Evolutionary conservation across 768 basidiomycete species (phyloP), one percentile per base, ranked within the genome.

Genomic region (Leccinellum albellum): DNA sequence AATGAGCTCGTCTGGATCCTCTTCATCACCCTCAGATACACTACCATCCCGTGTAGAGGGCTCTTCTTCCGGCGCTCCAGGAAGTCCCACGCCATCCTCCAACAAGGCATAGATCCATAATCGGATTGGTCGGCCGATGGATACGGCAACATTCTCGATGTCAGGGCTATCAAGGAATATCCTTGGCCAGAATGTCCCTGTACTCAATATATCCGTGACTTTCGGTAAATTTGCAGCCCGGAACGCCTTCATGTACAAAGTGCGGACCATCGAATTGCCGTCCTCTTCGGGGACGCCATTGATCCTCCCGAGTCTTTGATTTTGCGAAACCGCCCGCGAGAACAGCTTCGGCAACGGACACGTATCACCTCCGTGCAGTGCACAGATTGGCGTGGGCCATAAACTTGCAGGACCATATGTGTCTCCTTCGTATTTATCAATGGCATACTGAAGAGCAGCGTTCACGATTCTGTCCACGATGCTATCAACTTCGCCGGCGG

Each of bases 121-220:
- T 15, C 87, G 79, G 49, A 91, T 78, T 1, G 82, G 81, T 29
- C 84, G 72, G 5, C 85, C 84, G 13, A 91, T 79, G 53, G 80
- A 85, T 55, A 82, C 73, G 20, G 81, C 75, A 12, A 87, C 85
- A 1, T 82, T 83, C 67, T 90, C 88, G 29, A 79, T 51, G 68
- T 93, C 90, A 0, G 91, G 91, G 61, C 85, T 81, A 58, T 93
- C 91, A 20, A 93, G 78, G 67, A 89, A 91, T n/a, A 85, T 66
- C 32, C 78, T 75, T 5, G 87, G 83, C 88, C 88, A 92, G 56
- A 76, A 84, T 1, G 88, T 84, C 17, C 79, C 81, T 0, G 86
- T 84, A 55, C 72, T 82, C 52, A 91, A 68, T 5, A 79, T 66
- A 61, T 91, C 86, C 67, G 87, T 68, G 28, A 82, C 71, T 57